phyloP scores from a whole-genome alignment of 495 filamentous ascomycete species.

The Tuber melanosporum region DNA sequence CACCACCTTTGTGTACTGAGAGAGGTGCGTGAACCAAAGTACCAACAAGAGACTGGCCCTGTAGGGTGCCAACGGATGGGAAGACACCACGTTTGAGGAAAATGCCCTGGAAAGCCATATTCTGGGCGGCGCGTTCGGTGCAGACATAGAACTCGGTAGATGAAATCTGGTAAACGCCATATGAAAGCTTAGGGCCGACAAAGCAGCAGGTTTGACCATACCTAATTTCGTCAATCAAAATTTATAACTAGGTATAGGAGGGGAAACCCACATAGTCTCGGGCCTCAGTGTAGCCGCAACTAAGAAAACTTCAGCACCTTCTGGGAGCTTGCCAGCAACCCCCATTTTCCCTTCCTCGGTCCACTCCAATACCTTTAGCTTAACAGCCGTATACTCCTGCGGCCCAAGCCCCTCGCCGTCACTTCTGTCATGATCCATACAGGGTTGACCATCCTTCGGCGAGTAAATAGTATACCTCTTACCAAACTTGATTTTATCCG shows the following conservation, averaged over 20 bases:
- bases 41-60: slow-evolving; percentile 75
- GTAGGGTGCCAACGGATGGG: slow-evolving; percentile 63
- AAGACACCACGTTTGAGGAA: slow-evolving; percentile 69
- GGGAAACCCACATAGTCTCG: slow-evolving; percentile 67
- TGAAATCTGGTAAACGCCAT: slow-evolving; percentile 78
- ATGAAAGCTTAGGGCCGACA: slow-evolving; percentile 82
- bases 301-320: slow-evolving; percentile 75
- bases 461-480: slow-evolving; percentile 93
- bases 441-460: slow-evolving; percentile 94
- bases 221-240: slow-evolving; percentile 16
- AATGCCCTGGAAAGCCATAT: slow-evolving; percentile 91
- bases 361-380: slow-evolving; percentile 86
- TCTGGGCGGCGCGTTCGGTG: slow-evolving; percentile 79
- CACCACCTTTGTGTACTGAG: slow-evolving; percentile 73
- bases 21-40: slow-evolving; percentile 81
- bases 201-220: slow-evolving; percentile 97
- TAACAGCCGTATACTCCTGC: slow-evolving; percentile 89
- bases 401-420: slow-evolving; percentile 84
- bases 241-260: slow-evolving; percentile 2
- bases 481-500: slow-evolving; percentile 90
- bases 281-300: slow-evolving; percentile 86
- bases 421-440: slow-evolving; percentile 93
- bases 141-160: slow-evolving; percentile 80
- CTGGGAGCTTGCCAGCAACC: slow-evolving; percentile 71
- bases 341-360: slow-evolving; percentile 59